Percentiles rank a stretch among this genome's conserved stretches.
Conservation (phyloP, 352 stramenopile species). For the Lagenidium sp. region DNA sequence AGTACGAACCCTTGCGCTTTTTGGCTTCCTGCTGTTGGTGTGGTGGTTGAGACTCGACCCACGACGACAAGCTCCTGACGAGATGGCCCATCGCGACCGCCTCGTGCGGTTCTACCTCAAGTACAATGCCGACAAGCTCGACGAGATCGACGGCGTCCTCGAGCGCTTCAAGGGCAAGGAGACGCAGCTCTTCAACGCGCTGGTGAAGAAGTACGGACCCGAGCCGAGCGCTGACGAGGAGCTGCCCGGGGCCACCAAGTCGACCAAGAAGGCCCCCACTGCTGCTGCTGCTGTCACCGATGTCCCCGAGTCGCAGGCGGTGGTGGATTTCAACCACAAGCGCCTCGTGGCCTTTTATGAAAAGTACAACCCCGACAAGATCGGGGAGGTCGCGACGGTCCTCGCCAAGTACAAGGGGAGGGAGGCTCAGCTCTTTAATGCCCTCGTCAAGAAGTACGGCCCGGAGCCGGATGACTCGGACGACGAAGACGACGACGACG, state of each 20-base stretch:
- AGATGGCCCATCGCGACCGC: constrained; percentile 59
- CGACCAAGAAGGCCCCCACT: constrained; percentile 8
- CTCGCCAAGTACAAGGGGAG: constrained; percentile 79
- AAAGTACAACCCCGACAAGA: constrained; percentile 78
- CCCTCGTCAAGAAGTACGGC: constrained; percentile 80
- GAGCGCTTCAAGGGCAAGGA: constrained; percentile 78
- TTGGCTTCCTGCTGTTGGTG: too few relatives aligned
- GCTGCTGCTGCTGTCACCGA: background rate
- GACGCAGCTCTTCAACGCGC: constrained; percentile 52
- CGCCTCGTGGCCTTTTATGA: constrained; percentile 71
- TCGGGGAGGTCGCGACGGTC: constrained; percentile 49
- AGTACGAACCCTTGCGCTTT: too few relatives aligned
- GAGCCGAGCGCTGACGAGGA: constrained; percentile 49
- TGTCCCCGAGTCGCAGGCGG: constrained; percentile 15
- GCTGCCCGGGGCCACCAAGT: constrained; percentile 13
- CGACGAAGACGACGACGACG: constrained; percentile 45
- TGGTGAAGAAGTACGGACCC: constrained; percentile 78
- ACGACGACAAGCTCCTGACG: too few relatives aligned
- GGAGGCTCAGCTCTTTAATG: constrained; percentile 70
- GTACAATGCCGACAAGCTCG: constrained; percentile 78
- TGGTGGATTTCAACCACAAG: constrained; percentile 49
- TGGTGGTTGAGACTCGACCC: too few relatives aligned
- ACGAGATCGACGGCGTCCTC: constrained; percentile 75
- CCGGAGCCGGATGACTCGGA: constrained; percentile 70
- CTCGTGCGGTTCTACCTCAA: constrained; percentile 79